Evolutionary conservation across 2,329 filamentous ascomycete species (phyloP), one percentile per base, ranked within the genome.

Genomic region (Colletotrichum phormii): DNA sequence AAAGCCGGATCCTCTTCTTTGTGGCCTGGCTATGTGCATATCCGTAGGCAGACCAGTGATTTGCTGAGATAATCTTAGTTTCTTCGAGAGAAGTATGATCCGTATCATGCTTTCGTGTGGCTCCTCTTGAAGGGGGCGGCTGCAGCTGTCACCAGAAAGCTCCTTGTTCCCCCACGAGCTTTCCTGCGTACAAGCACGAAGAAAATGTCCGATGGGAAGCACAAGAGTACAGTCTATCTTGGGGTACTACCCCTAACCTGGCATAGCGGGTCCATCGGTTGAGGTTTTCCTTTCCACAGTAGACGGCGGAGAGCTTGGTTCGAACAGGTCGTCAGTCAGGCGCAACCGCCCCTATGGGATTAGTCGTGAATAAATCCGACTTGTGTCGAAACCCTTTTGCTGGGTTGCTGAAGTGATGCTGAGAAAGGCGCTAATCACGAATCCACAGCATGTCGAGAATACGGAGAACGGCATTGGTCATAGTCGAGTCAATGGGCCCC

Each of bases 91-190:
- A 86, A 84, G 79, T 65, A 65, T 70, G 65, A 73, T 64, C 67
- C 75, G 75, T 71, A 72, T 42, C 24, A n/a, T 46, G 49, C 72
- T 78, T 77, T 74, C 75, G 64, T 77, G 74, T 75, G 75, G 73
- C 77, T 76, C 77, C 74, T 77, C 77, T 77, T 80, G 75, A 79
- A 79, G 78, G 79, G 77, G 80, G 79, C 81, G 78, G 79, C 78
- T 81, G 80, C 81, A 83, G 81, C 79, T 82, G 81, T 82, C 81
- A 84, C 80, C 80, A 81, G 77, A 79, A 75, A 74, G 74, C 76
- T 75, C 77, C 78, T 79, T 81, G 77, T 78, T 81, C 82, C 35
- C 79, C 79, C 80, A 81, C 79, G 79, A 81, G 79, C 79, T 76
- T 78, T 76, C 76, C 75, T 77, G 80, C 71, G 82, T 82, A 84